These are phyloP conservation scores for Asterionellopsis glacialis DNA, from an alignment of 108 stramenopile genomes.

Conservation along the genomic window DNA sequence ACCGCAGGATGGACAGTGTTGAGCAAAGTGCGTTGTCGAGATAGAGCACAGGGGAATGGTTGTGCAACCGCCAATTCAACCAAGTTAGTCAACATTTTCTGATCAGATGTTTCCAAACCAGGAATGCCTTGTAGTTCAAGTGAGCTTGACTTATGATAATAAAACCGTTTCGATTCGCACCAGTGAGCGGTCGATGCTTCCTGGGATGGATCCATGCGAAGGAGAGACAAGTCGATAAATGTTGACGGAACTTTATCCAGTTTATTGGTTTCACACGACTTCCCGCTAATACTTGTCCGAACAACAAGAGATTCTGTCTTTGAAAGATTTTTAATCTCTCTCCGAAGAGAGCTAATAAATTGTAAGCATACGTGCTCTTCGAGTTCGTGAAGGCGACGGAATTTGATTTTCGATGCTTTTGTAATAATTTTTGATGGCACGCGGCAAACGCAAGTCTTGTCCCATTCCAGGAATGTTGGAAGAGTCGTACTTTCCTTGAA, in stretches of 20 bases:
- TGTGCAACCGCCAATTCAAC: slow-evolving; percentile 72
- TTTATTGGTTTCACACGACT: slow-evolving; percentile 1
- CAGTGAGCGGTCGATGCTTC: slow-evolving; percentile 3
- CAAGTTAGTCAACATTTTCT: slow-evolving; percentile 15
- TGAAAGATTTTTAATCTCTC: slow-evolving; percentile 14
- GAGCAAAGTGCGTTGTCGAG: slow-evolving; percentile 58
- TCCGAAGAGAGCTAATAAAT: slow-evolving; percentile 15
- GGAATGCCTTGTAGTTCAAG: not conserved
- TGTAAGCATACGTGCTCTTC: slow-evolving; percentile 28
- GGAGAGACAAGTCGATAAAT: no score
- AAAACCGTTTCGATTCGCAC: slow-evolving; percentile 15
- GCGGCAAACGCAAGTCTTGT: slow-evolving; percentile 67
- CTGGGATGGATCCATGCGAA: not conserved
- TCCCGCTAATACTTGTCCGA: not conserved
- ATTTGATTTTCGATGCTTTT: slow-evolving; percentile 16
- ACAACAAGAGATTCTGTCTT: slow-evolving; percentile 17
- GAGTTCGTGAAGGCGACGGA: slow-evolving; percentile 3
- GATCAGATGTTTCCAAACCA: not conserved
- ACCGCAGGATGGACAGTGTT: no score
- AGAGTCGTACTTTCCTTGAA: slow-evolving; percentile 83
- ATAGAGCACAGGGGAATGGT: slow-evolving; percentile 66
- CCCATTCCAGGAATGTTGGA: slow-evolving; percentile 82
- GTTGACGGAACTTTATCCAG: not conserved
- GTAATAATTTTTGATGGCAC: slow-evolving; percentile 40
- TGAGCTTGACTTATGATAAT: not conserved